Evolutionary conservation across 2,329 filamentous ascomycete genomes (phyloP).

Genomic region (Alternaria arbusti): DNA sequence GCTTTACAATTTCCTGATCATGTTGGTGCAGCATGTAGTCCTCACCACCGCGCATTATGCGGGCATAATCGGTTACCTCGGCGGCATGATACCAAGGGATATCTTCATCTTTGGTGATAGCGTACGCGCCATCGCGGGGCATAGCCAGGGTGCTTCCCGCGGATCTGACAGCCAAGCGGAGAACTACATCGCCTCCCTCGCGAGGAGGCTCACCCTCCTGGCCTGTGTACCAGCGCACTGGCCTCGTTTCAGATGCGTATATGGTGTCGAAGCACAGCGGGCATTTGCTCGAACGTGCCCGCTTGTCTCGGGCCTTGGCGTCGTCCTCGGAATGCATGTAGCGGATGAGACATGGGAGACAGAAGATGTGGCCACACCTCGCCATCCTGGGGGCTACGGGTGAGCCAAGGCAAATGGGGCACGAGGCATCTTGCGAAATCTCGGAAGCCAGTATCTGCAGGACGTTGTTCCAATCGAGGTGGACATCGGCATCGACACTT

Average conservation of each 20-base stretch:
- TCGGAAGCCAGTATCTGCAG: slow-evolving; percentile 90
- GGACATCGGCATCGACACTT: slow-evolving; percentile 83
- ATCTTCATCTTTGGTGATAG: slow-evolving; percentile 71
- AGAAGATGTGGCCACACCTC: slow-evolving; percentile 96
- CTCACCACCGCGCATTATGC: slow-evolving; percentile 91
- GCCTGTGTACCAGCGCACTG: slow-evolving; percentile 88
- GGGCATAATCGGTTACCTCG: slow-evolving; percentile 91
- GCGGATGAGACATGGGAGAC: slow-evolving; percentile 87
- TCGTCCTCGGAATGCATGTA: slow-evolving; percentile 90
- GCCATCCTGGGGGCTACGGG: slow-evolving; percentile 96
- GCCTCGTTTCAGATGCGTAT: slow-evolving; percentile 87
- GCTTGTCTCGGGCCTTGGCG: slow-evolving; percentile 66
- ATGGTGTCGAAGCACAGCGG: slow-evolving; percentile 94
- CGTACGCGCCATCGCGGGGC: slow-evolving; percentile 79
- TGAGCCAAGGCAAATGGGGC: slow-evolving; percentile 91
- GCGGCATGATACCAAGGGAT: slow-evolving; percentile 95
- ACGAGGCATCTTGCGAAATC: slow-evolving; percentile 85
- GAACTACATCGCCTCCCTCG: slow-evolving; percentile 86
- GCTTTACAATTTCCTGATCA: slow-evolving; percentile 75
- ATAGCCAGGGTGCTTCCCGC: slow-evolving; percentile 84
- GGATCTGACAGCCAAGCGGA: slow-evolving; percentile 82
- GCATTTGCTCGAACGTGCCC: slow-evolving; percentile 87
- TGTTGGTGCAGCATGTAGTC: slow-evolving; percentile 86
- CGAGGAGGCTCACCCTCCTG: slow-evolving; percentile 82
- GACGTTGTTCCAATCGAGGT: slow-evolving; percentile 89